Conservation (phyloP, 371 early-diverging fungal genomes). For the Lichtheimia hyalospora region DNA sequence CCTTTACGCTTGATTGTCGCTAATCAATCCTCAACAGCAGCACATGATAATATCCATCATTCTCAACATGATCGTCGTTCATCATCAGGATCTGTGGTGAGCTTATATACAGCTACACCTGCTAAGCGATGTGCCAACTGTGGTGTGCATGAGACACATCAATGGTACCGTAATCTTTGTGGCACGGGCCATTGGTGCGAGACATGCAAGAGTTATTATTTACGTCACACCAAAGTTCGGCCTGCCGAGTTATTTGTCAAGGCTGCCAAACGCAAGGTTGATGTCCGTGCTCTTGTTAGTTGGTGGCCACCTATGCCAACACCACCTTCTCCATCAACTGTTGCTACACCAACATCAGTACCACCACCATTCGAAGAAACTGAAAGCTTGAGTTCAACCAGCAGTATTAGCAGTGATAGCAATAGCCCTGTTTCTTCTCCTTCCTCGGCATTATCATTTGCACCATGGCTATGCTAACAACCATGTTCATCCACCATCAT, state of each 20-base stretch:
- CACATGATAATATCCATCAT: too few species aligned
- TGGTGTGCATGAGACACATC: slow-evolving; percentile 44
- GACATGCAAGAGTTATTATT: slow-evolving; percentile 48
- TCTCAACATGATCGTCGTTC: neutral
- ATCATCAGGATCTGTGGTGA: neutral
- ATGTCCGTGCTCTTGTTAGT: slow-evolving; percentile 37
- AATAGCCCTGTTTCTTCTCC: neutral
- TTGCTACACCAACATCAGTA: too few species aligned
- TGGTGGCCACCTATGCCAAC: slow-evolving; percentile 23
- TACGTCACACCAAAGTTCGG: slow-evolving; percentile 39
- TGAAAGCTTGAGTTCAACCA: neutral
- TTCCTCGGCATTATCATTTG: neutral
- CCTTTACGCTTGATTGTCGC: slow-evolving; percentile 43
- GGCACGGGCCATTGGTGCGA: slow-evolving; percentile 53
- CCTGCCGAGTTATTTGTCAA: slow-evolving; percentile 46
- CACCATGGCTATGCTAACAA: neutral
- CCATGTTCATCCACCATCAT: too few species aligned
- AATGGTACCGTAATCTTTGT: slow-evolving; percentile 50
- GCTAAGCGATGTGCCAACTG: slow-evolving; percentile 43
- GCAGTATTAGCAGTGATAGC: neutral
- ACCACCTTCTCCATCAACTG: slow-evolving; percentile 10
- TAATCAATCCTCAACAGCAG: slow-evolving; percentile 12
- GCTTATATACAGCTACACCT: neutral
- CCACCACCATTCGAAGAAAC: too few species aligned
- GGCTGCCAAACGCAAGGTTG: slow-evolving; percentile 47